Evolutionary conservation across 2,329 filamentous ascomycete genomes (phyloP), one percentile per base, ranked within the genome.

Genomic region (Cordyceps farinosa): DNA sequence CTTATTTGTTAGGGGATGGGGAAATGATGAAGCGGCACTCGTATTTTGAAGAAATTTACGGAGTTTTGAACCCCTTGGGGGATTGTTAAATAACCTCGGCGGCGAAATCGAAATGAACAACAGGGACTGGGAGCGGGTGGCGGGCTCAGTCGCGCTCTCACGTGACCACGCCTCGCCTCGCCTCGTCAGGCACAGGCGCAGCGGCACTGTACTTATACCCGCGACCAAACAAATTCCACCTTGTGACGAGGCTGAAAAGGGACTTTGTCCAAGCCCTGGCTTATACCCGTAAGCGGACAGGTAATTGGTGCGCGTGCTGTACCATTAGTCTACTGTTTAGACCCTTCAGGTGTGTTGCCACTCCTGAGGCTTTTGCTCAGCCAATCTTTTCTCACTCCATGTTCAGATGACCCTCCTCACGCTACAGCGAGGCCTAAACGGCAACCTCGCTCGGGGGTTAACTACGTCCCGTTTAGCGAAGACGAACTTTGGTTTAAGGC

Each of bases 401-500:
- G 9, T 42, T 29, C 22, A 62, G 52, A 62, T 62, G 60, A 51
- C 45, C 34, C 32, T 56, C 45, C 3, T 34, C 27, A 30, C 29
- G 34, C 22, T 62, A 17, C 60, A 62, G n/a, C 60, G 45, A 42
- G 60, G 51, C 22, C 8, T 62, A 13, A 40, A 42, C 30, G 17
- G 52, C 51, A 47, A 27, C 17, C 32, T 38, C 42, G 27, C n/a
- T 36, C 60, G 44, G 9, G 40, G 34, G 34, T 10, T 56, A 29
- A 17, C 11, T 34, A 13, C 45, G 11, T 47, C 36, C 27, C 32
- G 32, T 11, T n/a, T 55, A n/a, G 32, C 32, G 22, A 47, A 42
- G 17, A 8, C 22, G 22, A 13, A 27, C 30, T 22, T 36, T 15
- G 9, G 13, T 3, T 15, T 52, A 7, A 32, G 32, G 30, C 30